phyloP scores from a whole-genome alignment of 192 early-diverging fungal genomes.

The Gigaspora rosea region DNA sequence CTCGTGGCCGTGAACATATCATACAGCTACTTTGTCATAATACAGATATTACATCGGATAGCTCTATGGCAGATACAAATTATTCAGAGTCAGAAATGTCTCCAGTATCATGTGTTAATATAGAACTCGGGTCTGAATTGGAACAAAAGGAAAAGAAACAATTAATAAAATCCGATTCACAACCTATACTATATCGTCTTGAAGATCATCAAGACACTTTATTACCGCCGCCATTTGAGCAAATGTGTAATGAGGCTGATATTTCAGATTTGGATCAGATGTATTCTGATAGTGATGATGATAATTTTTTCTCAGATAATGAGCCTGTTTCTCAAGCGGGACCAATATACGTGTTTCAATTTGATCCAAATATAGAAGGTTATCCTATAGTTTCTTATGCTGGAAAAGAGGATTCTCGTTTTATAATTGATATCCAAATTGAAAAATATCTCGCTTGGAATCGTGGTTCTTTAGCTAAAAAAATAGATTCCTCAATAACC shows the following conservation, averaged over 20 bases:
- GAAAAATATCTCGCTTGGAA: conserved; percentile 1
- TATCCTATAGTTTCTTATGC: not conserved
- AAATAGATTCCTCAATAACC: not conserved
- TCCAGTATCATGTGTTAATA: not conserved
- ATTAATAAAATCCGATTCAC: too few species aligned
- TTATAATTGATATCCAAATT: conserved; percentile 12
- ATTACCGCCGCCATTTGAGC: too few species aligned
- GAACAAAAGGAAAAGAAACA: too few species aligned
- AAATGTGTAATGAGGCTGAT: too few species aligned
- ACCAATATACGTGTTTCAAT: not conserved
- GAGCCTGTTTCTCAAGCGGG: not conserved
- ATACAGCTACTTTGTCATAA: not conserved
- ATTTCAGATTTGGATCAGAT: not conserved
- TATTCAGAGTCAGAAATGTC: not conserved
- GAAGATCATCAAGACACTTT: too few species aligned
- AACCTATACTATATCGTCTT: too few species aligned
- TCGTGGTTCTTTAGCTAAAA: not conserved
- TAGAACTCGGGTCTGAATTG: not conserved
- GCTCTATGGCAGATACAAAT: not conserved
- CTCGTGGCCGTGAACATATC: conserved; percentile 4
- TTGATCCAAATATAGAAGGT: not conserved
- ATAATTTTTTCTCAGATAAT: conserved; percentile 22
- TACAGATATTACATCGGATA: not conserved
- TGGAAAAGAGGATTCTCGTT: not conserved
- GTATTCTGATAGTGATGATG: not conserved